phyloP scores from a whole-genome alignment of 2,329 filamentous ascomycete genomes.

The Cercospora zeina region DNA sequence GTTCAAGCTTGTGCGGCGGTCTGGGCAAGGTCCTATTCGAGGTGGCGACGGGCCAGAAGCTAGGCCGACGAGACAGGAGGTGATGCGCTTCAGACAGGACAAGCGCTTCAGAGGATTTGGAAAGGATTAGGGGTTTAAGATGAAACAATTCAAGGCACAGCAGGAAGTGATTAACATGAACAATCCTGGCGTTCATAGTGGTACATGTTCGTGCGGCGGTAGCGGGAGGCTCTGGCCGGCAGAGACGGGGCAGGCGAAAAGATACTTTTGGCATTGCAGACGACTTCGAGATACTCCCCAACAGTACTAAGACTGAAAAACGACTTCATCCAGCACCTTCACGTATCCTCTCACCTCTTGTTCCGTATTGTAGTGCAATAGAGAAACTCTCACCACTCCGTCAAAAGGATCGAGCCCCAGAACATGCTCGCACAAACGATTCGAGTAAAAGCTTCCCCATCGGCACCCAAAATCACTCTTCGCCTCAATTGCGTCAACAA shows the following conservation, averaged over 20 bases:
- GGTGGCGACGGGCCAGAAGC: constrained; percentile 43
- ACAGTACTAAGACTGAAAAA: constrained; percentile 12
- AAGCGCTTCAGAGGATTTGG: constrained; percentile 26
- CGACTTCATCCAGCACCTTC: constrained; percentile 53
- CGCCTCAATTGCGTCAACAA: constrained; percentile 64
- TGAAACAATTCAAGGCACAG: neutral
- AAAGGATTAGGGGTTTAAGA: neutral
- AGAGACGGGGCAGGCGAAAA: neutral
- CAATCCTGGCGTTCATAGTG: neutral
- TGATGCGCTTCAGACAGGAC: constrained; percentile 32
- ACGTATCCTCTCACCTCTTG: constrained; percentile 59
- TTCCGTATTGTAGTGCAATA: constrained; percentile 65
- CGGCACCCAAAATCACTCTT: constrained; percentile 62
- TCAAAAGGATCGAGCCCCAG: constrained; percentile 57
- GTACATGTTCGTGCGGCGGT: neutral
- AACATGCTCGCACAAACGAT: constrained; percentile 61
- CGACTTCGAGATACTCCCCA: neutral
- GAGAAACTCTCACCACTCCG: constrained; percentile 68
- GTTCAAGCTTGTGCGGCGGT: constrained; percentile 51
- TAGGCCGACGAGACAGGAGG: constrained; percentile 49
- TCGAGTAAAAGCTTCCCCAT: constrained; percentile 69
- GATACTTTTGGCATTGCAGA: neutral
- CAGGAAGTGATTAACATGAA: neutral
- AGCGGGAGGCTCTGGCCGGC: neutral
- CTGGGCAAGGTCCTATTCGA: constrained; percentile 52